Percentiles rank a stretch among this genome's conserved stretches.
These are phyloP conservation scores for Ogataea pignaliae DNA, from an alignment of 805 yeast genomes.

Conservation along the genomic window DNA sequence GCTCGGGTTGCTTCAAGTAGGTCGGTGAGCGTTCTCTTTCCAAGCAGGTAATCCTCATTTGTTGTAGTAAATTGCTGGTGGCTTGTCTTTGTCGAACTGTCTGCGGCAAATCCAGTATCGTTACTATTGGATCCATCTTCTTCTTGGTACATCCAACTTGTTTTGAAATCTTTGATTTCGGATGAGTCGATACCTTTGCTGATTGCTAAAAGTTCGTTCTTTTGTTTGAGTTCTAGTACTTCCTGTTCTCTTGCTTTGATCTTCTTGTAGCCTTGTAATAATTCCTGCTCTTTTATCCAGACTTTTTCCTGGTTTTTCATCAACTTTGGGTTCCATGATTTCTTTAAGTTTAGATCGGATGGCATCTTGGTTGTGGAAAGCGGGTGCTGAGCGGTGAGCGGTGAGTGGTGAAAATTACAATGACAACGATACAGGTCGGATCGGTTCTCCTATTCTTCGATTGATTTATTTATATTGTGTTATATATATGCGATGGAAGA, in stretches of 20 bases:
- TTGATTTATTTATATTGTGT: too few relatives aligned
- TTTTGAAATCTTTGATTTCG: slow-evolving; percentile 38
- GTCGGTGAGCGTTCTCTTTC: slow-evolving; percentile 1
- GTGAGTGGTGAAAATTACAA: too few relatives aligned
- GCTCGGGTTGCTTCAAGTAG: background rate
- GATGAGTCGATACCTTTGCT: slow-evolving; percentile 39
- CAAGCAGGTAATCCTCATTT: slow-evolving; percentile 19
- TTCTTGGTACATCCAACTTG: slow-evolving; percentile 86
- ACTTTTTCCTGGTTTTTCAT: slow-evolving; percentile 81
- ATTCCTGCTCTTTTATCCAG: slow-evolving; percentile 77
- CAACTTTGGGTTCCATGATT: slow-evolving; percentile 94
- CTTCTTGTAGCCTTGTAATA: slow-evolving; percentile 62
- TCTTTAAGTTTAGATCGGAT: slow-evolving; percentile 82
- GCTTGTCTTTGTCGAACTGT: slow-evolving; percentile 24
- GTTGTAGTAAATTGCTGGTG: slow-evolving; percentile 39
- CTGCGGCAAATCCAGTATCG: too few relatives aligned
- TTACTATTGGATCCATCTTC: slow-evolving; percentile 19
- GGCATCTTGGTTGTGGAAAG: slow-evolving; percentile 34
- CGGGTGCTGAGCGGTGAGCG: background rate
- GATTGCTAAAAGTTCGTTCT: slow-evolving; percentile 41
- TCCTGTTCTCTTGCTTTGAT: slow-evolving; percentile 63
- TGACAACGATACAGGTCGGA: too few relatives aligned
- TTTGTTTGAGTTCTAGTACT: slow-evolving; percentile 55
- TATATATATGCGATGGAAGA: too few relatives aligned
- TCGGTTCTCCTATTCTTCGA: too few relatives aligned